Conservation (phyloP, 2,329 filamentous ascomycete species). For the Arthrinium puccinioides region DNA sequence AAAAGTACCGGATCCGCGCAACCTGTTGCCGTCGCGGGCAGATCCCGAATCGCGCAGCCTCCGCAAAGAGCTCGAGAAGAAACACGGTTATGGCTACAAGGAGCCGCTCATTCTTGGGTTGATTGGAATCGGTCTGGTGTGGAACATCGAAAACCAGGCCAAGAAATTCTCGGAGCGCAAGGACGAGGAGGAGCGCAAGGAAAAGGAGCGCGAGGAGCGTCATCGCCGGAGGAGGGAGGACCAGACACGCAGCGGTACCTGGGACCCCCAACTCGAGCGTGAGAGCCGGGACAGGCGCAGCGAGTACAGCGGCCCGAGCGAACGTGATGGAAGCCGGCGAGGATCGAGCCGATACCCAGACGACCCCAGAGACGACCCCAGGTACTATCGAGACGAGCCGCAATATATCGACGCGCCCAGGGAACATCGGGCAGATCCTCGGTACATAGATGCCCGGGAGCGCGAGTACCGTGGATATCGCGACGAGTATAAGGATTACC, state of each 20-base stretch:
- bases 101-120: conserved; percentile 19
- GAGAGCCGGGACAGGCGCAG: too few species aligned
- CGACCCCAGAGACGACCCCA: neutral
- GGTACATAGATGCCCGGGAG: conserved; percentile 1
- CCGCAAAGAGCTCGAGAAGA: conserved; percentile 32
- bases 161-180: conserved; percentile 23
- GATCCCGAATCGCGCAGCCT: conserved; percentile 27
- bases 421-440: too few species aligned
- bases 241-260: conserved; percentile 5
- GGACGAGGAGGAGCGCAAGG: conserved; percentile 16
- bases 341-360: conserved; percentile 1
- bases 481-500: conserved; percentile 9
- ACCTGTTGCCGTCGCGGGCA: conserved; percentile 27
- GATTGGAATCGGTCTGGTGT: conserved; percentile 28
- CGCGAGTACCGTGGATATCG: conserved; percentile 9
- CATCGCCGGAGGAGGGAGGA: conserved; percentile 9
- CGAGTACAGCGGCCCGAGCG: neutral
- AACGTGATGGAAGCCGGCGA: neutral
- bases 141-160: conserved; percentile 33
- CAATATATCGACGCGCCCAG: neutral
- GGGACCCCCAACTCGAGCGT: too few species aligned
- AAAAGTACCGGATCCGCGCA: conserved; percentile 14
- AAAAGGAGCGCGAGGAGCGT: conserved; percentile 12
- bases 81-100: conserved; percentile 33
- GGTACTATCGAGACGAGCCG: neutral